A percentile compares a stretch with the other conserved stretches of the same genome.
These are phyloP conservation scores for Epichloe sibirici DNA, from an alignment of 2,329 filamentous ascomycete genomes.

Conservation along the genomic window DNA sequence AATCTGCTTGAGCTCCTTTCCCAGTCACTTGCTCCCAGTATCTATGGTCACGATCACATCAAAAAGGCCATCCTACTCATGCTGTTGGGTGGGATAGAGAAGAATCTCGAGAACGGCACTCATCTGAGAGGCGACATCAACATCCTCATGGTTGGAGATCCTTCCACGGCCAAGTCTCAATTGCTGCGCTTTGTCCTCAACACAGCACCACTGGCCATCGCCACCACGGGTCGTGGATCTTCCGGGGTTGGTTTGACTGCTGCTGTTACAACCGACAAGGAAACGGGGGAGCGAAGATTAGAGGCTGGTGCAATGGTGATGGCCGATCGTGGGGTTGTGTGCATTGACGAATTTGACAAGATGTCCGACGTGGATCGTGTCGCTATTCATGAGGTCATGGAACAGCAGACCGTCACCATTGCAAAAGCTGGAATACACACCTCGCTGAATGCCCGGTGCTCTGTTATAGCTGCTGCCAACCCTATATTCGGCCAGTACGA, in stretches of 20 bases:
- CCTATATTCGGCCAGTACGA: conserved; percentile 98
- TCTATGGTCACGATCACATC: conserved; percentile 93
- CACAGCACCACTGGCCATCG: conserved; percentile 90
- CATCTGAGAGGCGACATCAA: conserved; percentile 98
- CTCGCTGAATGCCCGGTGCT: conserved; percentile 90
- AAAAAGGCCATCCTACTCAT: conserved; percentile 96
- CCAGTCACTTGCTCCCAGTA: conserved; percentile 89
- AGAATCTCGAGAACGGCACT: conserved; percentile 95
- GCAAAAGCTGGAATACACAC: conserved; percentile 98
- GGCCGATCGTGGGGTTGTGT: conserved; percentile 90
- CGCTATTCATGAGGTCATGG: conserved; percentile 99
- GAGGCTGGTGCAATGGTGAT: conserved; percentile 99
- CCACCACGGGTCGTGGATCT: conserved; percentile 90
- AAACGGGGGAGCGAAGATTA: conserved; percentile 86
- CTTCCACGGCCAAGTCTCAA: conserved; percentile 97
- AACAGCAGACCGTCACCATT: conserved; percentile 98
- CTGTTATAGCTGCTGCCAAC: conserved; percentile 91
- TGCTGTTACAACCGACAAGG: conserved; percentile 91
- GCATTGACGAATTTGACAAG: conserved; percentile 99
- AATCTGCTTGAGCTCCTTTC: conserved; percentile 87
- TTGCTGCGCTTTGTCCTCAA: conserved; percentile 93
- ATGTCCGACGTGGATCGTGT: conserved; percentile 98
- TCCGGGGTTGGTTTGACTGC: conserved; percentile 96
- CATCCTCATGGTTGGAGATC: conserved; percentile 97
- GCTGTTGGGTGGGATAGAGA: conserved; percentile 92